Conservation (phyloP, 1,139 yeast genomes). For the Hansenula lynferdii region DNA sequence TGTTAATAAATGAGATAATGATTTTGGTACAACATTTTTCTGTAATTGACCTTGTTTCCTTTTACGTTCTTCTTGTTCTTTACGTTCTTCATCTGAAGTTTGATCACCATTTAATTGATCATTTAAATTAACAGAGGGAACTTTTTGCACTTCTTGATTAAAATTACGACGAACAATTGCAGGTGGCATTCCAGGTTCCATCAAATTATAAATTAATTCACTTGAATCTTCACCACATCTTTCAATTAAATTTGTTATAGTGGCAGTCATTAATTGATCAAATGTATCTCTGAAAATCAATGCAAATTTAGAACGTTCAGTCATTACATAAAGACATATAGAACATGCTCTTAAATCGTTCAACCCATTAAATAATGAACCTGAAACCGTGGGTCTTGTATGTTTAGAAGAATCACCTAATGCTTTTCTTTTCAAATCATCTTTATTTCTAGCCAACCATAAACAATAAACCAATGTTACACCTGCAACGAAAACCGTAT, state of each 20-base stretch:
- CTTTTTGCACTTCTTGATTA: too few relatives aligned
- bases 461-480: conserved; percentile 55
- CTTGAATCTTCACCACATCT: conserved; percentile 54
- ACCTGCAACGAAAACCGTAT: conserved; percentile 59
- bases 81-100: conserved; percentile 31
- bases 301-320: conserved; percentile 57
- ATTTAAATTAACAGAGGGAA: conserved; percentile 20
- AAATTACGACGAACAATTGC: conserved; percentile 37
- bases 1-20: conserved; percentile 40
- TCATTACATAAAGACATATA: conserved; percentile 51
- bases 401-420: conserved; percentile 49
- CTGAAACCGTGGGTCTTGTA: conserved; percentile 49
- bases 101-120: background rate
- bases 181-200: conserved; percentile 48
- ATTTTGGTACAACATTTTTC: conserved; percentile 43
- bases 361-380: conserved; percentile 42
- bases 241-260: conserved; percentile 46
- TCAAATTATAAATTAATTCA: conserved; percentile 34
- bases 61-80: conserved; percentile 40
- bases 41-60: conserved; percentile 42
- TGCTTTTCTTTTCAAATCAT: conserved; percentile 40
- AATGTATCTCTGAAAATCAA: conserved; percentile 54
- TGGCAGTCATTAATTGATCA: conserved; percentile 55
- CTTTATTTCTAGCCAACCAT: conserved; percentile 54
- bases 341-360: conserved; percentile 59